These are phyloP conservation scores for Harrya chromipes DNA, from an alignment of 768 basidiomycete species.

Conservation along the genomic window DNA sequence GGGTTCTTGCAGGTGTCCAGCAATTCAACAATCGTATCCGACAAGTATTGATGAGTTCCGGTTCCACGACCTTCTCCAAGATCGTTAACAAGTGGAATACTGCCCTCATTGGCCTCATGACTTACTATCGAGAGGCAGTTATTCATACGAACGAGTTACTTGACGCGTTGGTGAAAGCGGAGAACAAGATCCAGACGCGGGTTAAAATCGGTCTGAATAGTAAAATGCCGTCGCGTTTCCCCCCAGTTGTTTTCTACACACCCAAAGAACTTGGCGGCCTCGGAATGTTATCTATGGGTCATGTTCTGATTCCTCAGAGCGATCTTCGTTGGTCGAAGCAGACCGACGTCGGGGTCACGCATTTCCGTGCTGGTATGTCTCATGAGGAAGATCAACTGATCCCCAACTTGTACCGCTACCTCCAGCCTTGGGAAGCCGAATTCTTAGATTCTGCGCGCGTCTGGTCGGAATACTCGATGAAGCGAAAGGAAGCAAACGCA, in stretches of 20 bases:
- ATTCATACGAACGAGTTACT: conserved; percentile 96
- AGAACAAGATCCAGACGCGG: conserved; percentile 99
- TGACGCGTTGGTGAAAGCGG: conserved; percentile 95
- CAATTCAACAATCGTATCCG: conserved; percentile 98
- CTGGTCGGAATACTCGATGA: conserved; percentile 99
- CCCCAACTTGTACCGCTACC: conserved; percentile 94
- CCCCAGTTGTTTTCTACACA: conserved; percentile 93
- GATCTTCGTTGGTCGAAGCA: conserved; percentile 98
- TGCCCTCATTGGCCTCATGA: conserved; percentile 93
- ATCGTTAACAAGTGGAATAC: conserved; percentile 99
- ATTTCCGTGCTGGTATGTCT: conserved; percentile 99
- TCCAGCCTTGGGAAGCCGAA: conserved; percentile 97
- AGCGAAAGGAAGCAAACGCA: conserved; percentile 98
- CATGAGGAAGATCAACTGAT: conserved; percentile 94
- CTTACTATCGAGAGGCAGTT: conserved; percentile 96
- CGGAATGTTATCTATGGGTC: conserved; percentile 99
- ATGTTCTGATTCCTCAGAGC: conserved; percentile 96
- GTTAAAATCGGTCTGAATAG: conserved; percentile 99
- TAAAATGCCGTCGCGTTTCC: conserved; percentile 99
- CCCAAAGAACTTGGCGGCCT: conserved; percentile 98
- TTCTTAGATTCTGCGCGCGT: conserved; percentile 98
- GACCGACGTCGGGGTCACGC: conserved; percentile 94
- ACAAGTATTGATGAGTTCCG: conserved; percentile 97
- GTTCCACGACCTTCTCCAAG: conserved; percentile 98
- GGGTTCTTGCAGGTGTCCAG: conserved; percentile 62